Evolutionary conservation across 768 basidiomycete genomes (phyloP).

Genomic region (Rhizopogon vesiculosus): DNA sequence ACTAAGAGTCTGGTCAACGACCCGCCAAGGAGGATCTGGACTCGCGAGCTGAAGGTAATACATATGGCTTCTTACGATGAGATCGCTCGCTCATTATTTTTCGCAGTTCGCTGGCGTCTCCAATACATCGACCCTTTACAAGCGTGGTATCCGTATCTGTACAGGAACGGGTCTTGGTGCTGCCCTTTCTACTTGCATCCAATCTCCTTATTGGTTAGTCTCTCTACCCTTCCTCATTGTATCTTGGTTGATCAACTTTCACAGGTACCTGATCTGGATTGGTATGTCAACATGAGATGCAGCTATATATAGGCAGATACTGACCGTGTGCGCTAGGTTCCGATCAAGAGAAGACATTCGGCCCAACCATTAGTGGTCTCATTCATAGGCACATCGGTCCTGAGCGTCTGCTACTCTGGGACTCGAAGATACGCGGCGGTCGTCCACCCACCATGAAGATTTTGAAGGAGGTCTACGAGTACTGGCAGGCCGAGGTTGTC

Average conservation of each 20-base stretch:
- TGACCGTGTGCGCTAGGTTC: constrained; percentile 41
- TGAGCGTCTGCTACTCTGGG: constrained; percentile 73
- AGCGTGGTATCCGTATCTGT: constrained; percentile 75
- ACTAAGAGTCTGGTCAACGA: constrained; percentile 65
- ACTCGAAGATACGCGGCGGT: constrained; percentile 67
- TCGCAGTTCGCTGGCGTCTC: constrained; percentile 71
- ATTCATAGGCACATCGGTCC: constrained; percentile 69
- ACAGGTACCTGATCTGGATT: constrained; percentile 79
- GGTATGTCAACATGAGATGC: constrained; percentile 30
- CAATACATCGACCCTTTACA: constrained; percentile 74
- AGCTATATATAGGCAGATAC: constrained; percentile 6
- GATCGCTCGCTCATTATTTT: background rate
- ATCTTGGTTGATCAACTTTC: constrained; percentile 2
- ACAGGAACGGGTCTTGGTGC: constrained; percentile 82
- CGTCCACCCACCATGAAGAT: constrained; percentile 78
- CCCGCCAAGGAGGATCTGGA: constrained; percentile 71
- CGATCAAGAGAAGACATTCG: constrained; percentile 82
- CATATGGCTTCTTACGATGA: constrained; percentile 4
- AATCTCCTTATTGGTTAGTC: constrained; percentile 64
- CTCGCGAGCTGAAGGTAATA: constrained; percentile 69
- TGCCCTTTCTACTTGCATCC: constrained; percentile 71
- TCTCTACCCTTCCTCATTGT: background rate
- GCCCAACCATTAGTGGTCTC: constrained; percentile 70
- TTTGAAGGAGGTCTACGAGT: constrained; percentile 60
- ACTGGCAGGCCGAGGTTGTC: constrained; percentile 75